phyloP scores from a whole-genome alignment of 2,329 filamentous ascomycete genomes.

The Myriosclerotinia duriaeana region DNA sequence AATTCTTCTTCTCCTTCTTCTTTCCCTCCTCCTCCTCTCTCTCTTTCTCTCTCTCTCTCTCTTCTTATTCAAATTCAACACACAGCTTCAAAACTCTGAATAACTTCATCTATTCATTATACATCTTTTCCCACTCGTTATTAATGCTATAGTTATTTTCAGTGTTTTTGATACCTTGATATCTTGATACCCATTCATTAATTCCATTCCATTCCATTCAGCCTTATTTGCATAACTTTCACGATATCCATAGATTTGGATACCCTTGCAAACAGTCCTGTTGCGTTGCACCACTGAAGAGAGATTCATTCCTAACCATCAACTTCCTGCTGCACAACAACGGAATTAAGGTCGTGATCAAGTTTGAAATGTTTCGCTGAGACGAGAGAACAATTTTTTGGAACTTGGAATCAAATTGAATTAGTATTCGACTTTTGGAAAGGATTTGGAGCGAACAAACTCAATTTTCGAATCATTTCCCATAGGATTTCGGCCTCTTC shows the following conservation, averaged over 20 bases:
- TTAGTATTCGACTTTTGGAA: not conserved
- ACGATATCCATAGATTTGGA: not conserved
- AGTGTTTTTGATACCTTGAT: not conserved
- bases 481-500: not conserved
- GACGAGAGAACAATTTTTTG: slow-evolving; percentile 13
- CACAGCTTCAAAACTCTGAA: not conserved
- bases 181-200: not conserved
- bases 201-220: not conserved
- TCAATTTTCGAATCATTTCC: slow-evolving; percentile 1
- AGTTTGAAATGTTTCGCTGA: slow-evolving; percentile 2
- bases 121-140: not conserved
- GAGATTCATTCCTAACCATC: slow-evolving; percentile 13
- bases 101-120: slow-evolving; percentile 8
- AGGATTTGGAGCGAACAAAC: slow-evolving; percentile 3
- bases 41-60: too few relatives aligned
- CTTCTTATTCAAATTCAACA: not conserved
- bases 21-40: not conserved
- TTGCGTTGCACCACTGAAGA: not conserved
- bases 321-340: slow-evolving; percentile 17
- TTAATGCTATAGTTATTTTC: not conserved
- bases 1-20: not conserved
- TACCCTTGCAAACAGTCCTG: slow-evolving; percentile 10
- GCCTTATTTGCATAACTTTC: slow-evolving; percentile 3
- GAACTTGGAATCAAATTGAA: not conserved
- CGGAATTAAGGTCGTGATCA: slow-evolving; percentile 17